A percentile compares a stretch with the other conserved stretches of the same genome.
phyloP scores from a whole-genome alignment of 2,329 filamentous ascomycete genomes.

The Pestalotiopsis sp. region DNA sequence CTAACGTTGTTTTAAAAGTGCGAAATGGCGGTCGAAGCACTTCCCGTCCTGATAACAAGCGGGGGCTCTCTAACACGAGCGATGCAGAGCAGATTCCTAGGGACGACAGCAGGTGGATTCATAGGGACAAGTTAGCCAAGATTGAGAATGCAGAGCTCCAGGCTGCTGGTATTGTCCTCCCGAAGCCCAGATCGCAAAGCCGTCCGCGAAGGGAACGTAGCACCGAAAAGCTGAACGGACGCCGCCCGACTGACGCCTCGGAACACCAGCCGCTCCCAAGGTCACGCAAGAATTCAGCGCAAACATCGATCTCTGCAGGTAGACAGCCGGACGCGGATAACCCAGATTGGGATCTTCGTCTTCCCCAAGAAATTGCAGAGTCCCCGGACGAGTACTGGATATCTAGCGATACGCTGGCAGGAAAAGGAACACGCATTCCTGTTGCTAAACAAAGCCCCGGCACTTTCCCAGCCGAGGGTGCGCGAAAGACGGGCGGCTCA shows the following conservation, averaged over 20 bases:
- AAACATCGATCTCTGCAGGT: constrained; percentile 26
- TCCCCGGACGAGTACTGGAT: constrained; percentile 55
- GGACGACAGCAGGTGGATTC: constrained; percentile 78
- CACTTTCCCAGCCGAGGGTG: constrained; percentile 69
- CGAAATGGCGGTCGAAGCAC: constrained; percentile 21
- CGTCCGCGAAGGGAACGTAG: constrained; percentile 45
- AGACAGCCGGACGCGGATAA: constrained; percentile 42
- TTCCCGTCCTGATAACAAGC: constrained; percentile 24
- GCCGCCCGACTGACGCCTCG: constrained; percentile 31
- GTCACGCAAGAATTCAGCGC: constrained; percentile 49
- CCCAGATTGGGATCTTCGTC: constrained; percentile 69
- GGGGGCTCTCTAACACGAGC: constrained; percentile 29
- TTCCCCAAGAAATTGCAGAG: constrained; percentile 74
- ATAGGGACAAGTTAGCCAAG: constrained; percentile 77
- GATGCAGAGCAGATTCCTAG: constrained; percentile 33
- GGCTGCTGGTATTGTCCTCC: constrained; percentile 69
- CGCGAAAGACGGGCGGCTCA: constrained; percentile 57
- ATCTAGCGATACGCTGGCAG: constrained; percentile 42
- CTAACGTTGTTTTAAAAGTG: constrained; percentile 23
- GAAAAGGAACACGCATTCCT: constrained; percentile 79
- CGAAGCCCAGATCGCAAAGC: constrained; percentile 54
- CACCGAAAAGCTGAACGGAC: constrained; percentile 34
- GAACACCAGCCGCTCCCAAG: constrained; percentile 29
- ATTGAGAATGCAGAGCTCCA: constrained; percentile 82
- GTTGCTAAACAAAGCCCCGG: constrained; percentile 77